A percentile compares a stretch with the other conserved stretches of the same genome.
Evolutionary conservation across 495 filamentous ascomycete genomes (phyloP).

Genomic region (Usnea hakonensis): DNA sequence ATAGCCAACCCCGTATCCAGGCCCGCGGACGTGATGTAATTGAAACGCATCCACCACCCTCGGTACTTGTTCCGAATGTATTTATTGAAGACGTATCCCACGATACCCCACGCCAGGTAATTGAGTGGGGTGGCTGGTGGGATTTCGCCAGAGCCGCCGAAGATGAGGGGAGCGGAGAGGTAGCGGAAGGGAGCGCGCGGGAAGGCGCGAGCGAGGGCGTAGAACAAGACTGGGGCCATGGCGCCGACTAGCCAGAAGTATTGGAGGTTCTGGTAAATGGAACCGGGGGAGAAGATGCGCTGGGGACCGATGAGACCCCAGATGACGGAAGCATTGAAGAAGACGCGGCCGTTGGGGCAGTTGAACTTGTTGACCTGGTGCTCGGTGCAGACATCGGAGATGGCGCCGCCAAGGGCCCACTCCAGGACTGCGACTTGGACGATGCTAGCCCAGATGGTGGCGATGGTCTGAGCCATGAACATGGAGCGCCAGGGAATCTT

Average conservation of each 20-base stretch:
- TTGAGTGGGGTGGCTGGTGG: slow-evolving; percentile 48
- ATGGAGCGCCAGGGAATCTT: slow-evolving; percentile 56
- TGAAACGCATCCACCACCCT: slow-evolving; percentile 73
- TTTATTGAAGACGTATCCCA: slow-evolving; percentile 61
- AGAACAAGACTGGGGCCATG: slow-evolving; percentile 41
- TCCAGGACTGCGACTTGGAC: slow-evolving; percentile 55
- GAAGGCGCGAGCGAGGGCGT: slow-evolving; percentile 38
- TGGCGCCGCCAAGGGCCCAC: slow-evolving; percentile 49
- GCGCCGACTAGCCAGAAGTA: slow-evolving; percentile 46
- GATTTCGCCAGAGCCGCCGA: slow-evolving; percentile 39
- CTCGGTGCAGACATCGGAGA: slow-evolving; percentile 43
- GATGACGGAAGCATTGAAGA: slow-evolving; percentile 51
- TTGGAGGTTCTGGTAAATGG: slow-evolving; percentile 39
- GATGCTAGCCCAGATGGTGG: slow-evolving; percentile 48
- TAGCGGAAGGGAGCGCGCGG: slow-evolving; percentile 36
- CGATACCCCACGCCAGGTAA: slow-evolving; percentile 57
- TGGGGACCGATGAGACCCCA: slow-evolving; percentile 48
- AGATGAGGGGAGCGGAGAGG: slow-evolving; percentile 43
- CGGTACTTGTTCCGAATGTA: slow-evolving; percentile 52
- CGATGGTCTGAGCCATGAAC: slow-evolving; percentile 50
- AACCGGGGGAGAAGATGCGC: slow-evolving; percentile 45
- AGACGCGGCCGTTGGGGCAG: slow-evolving; percentile 55
- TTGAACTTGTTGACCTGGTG: slow-evolving; percentile 48
- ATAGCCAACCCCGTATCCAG: slow-evolving; percentile 61
- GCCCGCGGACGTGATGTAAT: slow-evolving; percentile 67